Percentiles rank a stretch among this genome's conserved stretches.
phyloP scores from a whole-genome alignment of 2,329 filamentous ascomycete genomes.

The Colletotrichum sp. region DNA sequence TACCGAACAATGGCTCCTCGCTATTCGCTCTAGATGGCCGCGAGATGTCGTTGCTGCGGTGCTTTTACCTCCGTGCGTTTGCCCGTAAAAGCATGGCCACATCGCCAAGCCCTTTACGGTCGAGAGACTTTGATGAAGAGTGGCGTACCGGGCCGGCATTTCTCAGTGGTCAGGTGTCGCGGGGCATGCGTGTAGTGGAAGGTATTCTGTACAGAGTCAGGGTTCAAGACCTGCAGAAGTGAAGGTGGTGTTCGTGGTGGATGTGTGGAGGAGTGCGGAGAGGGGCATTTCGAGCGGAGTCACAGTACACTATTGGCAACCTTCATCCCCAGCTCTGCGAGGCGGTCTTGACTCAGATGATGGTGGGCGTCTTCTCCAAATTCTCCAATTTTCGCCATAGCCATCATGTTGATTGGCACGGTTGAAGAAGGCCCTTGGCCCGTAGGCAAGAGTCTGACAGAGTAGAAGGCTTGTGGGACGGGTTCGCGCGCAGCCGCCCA shows the following conservation, averaged over 20 bases:
- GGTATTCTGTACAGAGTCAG: slow-evolving; percentile 4
- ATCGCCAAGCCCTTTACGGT: neutral
- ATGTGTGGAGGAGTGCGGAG: slow-evolving; percentile 20
- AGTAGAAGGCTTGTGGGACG: neutral
- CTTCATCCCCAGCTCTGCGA: neutral
- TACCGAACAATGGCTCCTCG: neutral
- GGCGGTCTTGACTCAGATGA: slow-evolving; percentile 7
- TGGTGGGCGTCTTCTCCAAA: slow-evolving; percentile 10
- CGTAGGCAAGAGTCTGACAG: neutral
- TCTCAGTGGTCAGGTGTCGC: slow-evolving; percentile 19
- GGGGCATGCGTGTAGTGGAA: neutral
- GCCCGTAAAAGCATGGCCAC: neutral
- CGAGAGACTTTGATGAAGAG: neutral
- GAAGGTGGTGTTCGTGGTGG: slow-evolving; percentile 6
- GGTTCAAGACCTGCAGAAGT: slow-evolving; percentile 11
- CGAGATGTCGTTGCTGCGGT: slow-evolving; percentile 7
- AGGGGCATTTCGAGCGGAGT: slow-evolving; percentile 1
- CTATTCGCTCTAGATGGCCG: slow-evolving; percentile 14
- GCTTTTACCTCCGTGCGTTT: slow-evolving; percentile 2
- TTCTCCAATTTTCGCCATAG: slow-evolving; percentile 1
- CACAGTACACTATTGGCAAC: neutral
- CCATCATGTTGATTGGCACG: slow-evolving; percentile 15
- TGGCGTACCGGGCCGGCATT: slow-evolving; percentile 18
- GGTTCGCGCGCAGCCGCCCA: slow-evolving; percentile 14
- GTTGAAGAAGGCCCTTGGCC: neutral